Percentiles rank a stretch among this genome's conserved stretches.
Evolutionary conservation across 2,329 filamentous ascomycete genomes (phyloP).

Genomic region (Myotisia sp.): DNA sequence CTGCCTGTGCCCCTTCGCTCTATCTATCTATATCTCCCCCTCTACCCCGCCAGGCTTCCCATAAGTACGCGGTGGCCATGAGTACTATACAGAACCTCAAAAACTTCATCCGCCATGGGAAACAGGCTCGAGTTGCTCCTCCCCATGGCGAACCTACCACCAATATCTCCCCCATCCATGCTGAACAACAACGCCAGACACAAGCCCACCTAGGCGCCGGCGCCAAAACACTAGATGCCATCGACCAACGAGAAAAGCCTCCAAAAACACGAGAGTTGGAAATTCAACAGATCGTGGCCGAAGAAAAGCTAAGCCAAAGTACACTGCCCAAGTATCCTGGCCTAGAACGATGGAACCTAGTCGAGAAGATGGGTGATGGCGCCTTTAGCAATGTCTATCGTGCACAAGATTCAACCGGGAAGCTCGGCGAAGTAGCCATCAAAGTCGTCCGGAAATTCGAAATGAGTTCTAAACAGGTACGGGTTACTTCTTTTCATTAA

Average conservation of each 20-base stretch:
- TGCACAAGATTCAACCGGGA: slow-evolving; percentile 59
- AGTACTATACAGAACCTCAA: slow-evolving; percentile 85
- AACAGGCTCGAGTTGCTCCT: slow-evolving; percentile 65
- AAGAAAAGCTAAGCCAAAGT: slow-evolving; percentile 72
- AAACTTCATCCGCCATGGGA: slow-evolving; percentile 96
- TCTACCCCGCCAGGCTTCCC: background rate
- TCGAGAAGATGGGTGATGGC: slow-evolving; percentile 98
- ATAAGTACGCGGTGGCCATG: slow-evolving; percentile 28
- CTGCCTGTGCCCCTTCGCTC: too few species aligned
- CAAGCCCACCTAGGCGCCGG: slow-evolving; percentile 33
- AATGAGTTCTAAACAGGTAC: slow-evolving; percentile 97
- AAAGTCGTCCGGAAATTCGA: slow-evolving; percentile 98
- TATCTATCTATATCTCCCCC: background rate
- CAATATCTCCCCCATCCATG: slow-evolving; percentile 49
- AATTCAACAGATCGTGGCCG: slow-evolving; percentile 72
- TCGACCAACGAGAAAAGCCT: slow-evolving; percentile 40
- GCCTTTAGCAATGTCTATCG: slow-evolving; percentile 98
- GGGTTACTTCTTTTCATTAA: slow-evolving; percentile 25
- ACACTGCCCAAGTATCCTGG: slow-evolving; percentile 80
- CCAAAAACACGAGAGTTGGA: slow-evolving; percentile 40
- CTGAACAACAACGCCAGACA: slow-evolving; percentile 42
- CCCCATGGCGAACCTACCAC: slow-evolving; percentile 48
- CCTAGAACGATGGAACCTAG: slow-evolving; percentile 67
- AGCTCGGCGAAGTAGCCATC: slow-evolving; percentile 74
- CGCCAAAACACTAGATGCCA: slow-evolving; percentile 47